Evolutionary conservation across 768 basidiomycete species (phyloP), one percentile per base, ranked within the genome.

Genomic region (Boletus tylopilopsis): DNA sequence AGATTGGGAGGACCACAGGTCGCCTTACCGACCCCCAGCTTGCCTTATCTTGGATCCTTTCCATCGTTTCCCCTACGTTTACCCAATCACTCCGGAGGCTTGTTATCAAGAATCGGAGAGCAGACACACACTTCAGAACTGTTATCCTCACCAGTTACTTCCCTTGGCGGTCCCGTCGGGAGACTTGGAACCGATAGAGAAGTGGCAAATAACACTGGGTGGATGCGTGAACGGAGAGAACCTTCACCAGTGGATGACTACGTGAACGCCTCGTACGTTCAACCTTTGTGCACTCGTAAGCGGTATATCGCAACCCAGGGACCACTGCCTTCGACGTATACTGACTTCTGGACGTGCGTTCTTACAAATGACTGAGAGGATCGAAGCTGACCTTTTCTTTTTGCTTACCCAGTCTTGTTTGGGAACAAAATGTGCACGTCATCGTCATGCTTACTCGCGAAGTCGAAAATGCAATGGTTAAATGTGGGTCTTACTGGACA

Each of bases 371-470:
- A 24, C 12, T 36, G 19, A 22, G 35, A 16, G 7, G 32, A 35
- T 21, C 2, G 21, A 27, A 11, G 6, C 54, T 64, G 42, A 64
- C 22, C 12, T 6, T 21, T 44, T 42, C 22, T 13, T 6, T 21
- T 44, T 42, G 11, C 36, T 49, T 30, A 12, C 23, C 33, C 35
- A 91, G 90, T 27, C 76, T 97, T 15, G 84, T 87, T 45, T 95
- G 93, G 88, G 91, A 97, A 62, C 94, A 97, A 67, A 87, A 90
- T 56, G 89, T 96, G 0, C 86, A 88, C 54, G 90, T 96, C 42
- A 92, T 98, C 56, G 88, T 96, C 53, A 98, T 97, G 95, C 81
- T 98, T 49, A 97, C 95, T 4, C 85, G 87, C 50, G 90, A 95
- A 63, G 76, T 88, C 49, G 95, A 98, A 65, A 90, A 89, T 42